These are phyloP conservation scores for Bacidia gigantensis DNA, from an alignment of 495 filamentous ascomycete species.

Conservation along the genomic window DNA sequence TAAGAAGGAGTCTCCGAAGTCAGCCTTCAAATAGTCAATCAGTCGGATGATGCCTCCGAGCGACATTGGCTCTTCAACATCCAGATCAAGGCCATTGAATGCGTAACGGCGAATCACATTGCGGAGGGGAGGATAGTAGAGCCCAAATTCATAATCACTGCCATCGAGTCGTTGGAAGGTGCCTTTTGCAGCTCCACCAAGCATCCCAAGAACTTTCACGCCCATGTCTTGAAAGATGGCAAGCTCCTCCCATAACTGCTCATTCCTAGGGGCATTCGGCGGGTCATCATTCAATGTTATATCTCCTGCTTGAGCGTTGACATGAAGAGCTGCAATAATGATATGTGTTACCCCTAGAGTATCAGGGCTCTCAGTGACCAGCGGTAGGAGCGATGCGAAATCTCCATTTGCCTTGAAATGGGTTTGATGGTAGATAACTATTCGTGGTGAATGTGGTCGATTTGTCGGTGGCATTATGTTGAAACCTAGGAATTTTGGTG, in stretches of 20 bases:
- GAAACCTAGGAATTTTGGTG: not conserved
- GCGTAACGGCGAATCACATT: conserved; percentile 40
- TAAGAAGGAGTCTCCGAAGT: conserved; percentile 57
- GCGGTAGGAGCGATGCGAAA: conserved; percentile 56
- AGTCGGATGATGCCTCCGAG: conserved; percentile 53
- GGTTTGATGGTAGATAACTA: conserved; percentile 65
- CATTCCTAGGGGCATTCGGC: conserved; percentile 40
- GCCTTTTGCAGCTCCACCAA: conserved; percentile 65
- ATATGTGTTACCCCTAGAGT: conserved; percentile 46
- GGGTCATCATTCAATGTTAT: conserved; percentile 67
- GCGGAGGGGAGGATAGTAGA: conserved; percentile 50
- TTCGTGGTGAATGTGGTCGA: conserved; percentile 26
- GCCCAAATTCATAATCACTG: conserved; percentile 42
- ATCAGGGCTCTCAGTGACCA: conserved; percentile 36
- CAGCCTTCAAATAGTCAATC: conserved; percentile 54
- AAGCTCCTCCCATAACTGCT: conserved; percentile 56
- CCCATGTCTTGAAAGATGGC: conserved; percentile 47
- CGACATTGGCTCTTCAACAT: conserved; percentile 71
- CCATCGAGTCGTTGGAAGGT: conserved; percentile 53
- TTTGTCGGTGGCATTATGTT: not conserved
- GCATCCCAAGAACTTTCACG: conserved; percentile 65
- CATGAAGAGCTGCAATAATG: conserved; percentile 66
- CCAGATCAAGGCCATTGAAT: conserved; percentile 65
- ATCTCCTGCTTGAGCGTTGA: conserved; percentile 43
- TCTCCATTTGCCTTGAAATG: conserved; percentile 43